Percentiles rank a stretch among this genome's conserved stretches.
Conservation (phyloP, 805 yeast genomes). For the Teunomyces gatunensis region DNA sequence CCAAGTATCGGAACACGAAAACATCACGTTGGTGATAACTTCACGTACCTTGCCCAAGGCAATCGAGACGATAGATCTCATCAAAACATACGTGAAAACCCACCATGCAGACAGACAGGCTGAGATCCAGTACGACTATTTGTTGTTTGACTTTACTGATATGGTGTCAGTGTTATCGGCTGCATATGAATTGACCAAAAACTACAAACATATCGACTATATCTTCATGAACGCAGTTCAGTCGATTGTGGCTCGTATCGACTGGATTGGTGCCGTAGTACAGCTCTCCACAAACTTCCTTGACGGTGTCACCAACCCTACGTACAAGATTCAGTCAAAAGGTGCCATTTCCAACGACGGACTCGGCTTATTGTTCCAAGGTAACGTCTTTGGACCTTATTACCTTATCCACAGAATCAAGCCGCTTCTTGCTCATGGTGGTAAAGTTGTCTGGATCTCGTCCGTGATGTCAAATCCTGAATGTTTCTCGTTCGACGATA, state of each 20-base stretch:
- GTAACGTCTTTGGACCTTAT: constrained; percentile 95
- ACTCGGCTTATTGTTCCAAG: constrained; percentile 86
- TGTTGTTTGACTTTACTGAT: constrained; percentile 83
- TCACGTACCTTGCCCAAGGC: constrained; percentile 87
- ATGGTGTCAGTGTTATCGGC: constrained; percentile 85
- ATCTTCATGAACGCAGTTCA: constrained; percentile 88
- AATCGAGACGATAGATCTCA: constrained; percentile 59
- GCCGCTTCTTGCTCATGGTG: constrained; percentile 56
- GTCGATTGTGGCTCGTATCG: constrained; percentile 81
- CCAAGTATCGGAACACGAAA: constrained; percentile 47
- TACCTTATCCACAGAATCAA: constrained; percentile 69
- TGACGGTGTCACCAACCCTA: constrained; percentile 83
- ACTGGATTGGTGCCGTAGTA: constrained; percentile 75
- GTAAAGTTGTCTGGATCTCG: constrained; percentile 82
- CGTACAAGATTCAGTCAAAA: constrained; percentile 75
- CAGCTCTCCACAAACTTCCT: constrained; percentile 68
- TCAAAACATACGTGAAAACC: constrained; percentile 36
- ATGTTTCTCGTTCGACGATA: constrained; percentile 68
- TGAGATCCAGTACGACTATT: constrained; percentile 77
- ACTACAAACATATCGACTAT: constrained; percentile 69
- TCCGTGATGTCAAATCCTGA: constrained; percentile 79
- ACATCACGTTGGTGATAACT: constrained; percentile 80
- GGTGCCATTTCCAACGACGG: constrained; percentile 79
- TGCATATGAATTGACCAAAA: constrained; percentile 61
- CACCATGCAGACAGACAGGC: constrained; percentile 43